These are phyloP conservation scores for Syncephalastrum racemosum DNA, from an alignment of 371 early-diverging fungal species.

Conservation along the genomic window DNA sequence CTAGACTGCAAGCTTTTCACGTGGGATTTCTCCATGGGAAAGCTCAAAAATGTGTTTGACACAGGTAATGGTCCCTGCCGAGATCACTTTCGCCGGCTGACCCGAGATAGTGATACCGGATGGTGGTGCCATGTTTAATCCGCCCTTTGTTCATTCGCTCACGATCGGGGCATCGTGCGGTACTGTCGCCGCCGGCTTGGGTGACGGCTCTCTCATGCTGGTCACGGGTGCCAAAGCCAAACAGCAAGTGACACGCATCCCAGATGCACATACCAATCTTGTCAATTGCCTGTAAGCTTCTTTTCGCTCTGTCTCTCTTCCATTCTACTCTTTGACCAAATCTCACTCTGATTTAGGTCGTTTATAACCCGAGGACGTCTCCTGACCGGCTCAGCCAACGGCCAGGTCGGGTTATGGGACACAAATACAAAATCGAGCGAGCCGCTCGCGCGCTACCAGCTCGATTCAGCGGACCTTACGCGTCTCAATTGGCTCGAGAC, in stretches of 20 bases:
- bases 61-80: conserved; percentile 22
- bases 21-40: conserved; percentile 49
- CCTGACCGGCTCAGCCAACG: conserved; percentile 26
- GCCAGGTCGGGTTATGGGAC: conserved; percentile 17
- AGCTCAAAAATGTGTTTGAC: conserved; percentile 24
- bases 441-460: conserved; percentile 3
- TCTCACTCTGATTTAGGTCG: conserved; percentile 7
- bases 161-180: conserved; percentile 26
- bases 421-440: background rate
- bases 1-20: conserved; percentile 43
- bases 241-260: conserved; percentile 13
- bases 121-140: conserved; percentile 38
- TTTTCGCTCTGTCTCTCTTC: no score
- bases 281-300: conserved; percentile 41
- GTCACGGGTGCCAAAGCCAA: conserved; percentile 10
- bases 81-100: no score
- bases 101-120: no score
- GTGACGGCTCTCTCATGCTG: conserved; percentile 38
- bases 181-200: conserved; percentile 45
- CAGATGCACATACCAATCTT: conserved; percentile 35
- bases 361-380: conserved; percentile 15
- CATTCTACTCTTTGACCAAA: background rate
- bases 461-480: conserved; percentile 12
- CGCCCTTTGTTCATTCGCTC: conserved; percentile 46
- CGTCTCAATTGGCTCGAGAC: conserved; percentile 19